phyloP scores from a whole-genome alignment of 257 asterid species.

The Solanum medicagineum region DNA sequence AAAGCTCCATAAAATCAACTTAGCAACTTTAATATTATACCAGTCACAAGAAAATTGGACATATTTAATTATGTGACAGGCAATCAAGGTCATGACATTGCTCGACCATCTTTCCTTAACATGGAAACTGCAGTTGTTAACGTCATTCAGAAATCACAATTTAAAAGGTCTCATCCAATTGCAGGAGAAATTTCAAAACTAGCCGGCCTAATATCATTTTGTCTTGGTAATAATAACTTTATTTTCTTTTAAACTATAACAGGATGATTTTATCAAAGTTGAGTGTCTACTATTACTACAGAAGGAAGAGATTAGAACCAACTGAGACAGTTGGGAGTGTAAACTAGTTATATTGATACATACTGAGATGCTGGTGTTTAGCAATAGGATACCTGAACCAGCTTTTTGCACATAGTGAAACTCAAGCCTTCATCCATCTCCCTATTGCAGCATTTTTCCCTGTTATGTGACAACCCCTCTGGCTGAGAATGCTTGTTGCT shows the following conservation, averaged over 20 bases:
- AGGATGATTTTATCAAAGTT: neutral
- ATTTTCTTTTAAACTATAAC: neutral
- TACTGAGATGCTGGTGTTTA: neutral
- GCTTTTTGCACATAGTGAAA: constrained; percentile 71
- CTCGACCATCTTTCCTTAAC: neutral
- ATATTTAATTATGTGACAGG: neutral
- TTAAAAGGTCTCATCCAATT: neutral
- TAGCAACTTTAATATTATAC: neutral
- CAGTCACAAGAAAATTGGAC: neutral
- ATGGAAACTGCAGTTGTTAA: neutral
- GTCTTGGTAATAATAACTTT: neutral
- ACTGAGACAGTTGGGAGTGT: neutral
- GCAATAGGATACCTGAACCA: constrained; percentile 59
- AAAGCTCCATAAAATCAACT: neutral
- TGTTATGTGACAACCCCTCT: constrained; percentile 10
- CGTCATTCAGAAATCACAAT: neutral
- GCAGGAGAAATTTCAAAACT: neutral
- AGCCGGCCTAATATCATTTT: neutral
- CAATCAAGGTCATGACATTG: neutral
- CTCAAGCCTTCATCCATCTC: constrained; percentile 68
- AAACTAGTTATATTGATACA: neutral
- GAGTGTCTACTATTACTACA: neutral
- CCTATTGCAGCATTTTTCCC: constrained; percentile 24
- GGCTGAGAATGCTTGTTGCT: constrained; percentile 19
- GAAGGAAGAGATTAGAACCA: neutral